Percentiles rank a stretch among this genome's conserved stretches.
Evolutionary conservation across 169 alveolate genomes (phyloP).

Genomic region (Eimeria praecox): DNA sequence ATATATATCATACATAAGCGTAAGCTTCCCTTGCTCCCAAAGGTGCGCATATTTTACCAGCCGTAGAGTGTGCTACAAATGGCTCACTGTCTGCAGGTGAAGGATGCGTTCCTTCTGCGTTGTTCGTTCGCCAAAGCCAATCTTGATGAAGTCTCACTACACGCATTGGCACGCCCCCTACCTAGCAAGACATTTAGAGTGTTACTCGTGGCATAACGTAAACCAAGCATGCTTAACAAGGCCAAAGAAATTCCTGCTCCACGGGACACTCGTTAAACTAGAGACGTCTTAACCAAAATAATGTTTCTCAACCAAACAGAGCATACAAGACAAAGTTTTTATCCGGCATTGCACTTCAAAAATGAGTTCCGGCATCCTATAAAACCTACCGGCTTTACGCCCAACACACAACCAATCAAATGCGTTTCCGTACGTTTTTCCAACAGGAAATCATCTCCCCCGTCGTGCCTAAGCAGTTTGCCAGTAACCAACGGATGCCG

Average conservation of each 20-base stretch:
- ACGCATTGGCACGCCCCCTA: background rate
- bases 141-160: background rate
- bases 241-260: background rate
- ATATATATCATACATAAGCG: background rate
- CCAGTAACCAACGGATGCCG: background rate
- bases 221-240: background rate
- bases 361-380: background rate
- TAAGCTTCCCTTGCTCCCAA: background rate
- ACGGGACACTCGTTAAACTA: background rate
- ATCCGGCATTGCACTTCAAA: background rate
- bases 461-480: background rate
- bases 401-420: background rate
- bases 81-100: background rate
- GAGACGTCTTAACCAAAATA: background rate
- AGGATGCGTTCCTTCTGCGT: background rate
- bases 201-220: background rate
- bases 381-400: background rate
- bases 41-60: background rate
- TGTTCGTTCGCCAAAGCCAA: background rate
- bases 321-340: background rate
- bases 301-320: too few relatives aligned
- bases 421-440: background rate
- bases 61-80: background rate
- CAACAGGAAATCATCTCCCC: background rate
- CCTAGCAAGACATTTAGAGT: background rate